Evolutionary conservation across 495 filamentous ascomycete genomes (phyloP).

Genomic region (Podospora pseudoanserina): DNA sequence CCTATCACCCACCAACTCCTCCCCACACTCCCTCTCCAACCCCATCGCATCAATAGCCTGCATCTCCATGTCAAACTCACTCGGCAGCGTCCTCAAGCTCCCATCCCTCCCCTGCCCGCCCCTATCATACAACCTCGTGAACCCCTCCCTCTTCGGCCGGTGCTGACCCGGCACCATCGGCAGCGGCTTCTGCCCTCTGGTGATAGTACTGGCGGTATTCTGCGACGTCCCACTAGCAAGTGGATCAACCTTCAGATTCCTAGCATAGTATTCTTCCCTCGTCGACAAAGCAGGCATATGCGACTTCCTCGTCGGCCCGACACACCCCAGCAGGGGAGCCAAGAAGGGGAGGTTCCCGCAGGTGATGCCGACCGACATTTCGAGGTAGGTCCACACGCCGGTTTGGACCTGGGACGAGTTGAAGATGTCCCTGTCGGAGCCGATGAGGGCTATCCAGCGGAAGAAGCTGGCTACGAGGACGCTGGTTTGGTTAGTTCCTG

Average conservation of each 20-base stretch:
- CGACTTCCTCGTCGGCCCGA: constrained; percentile 2
- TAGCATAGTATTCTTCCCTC: not conserved
- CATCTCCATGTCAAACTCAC: constrained; percentile 5
- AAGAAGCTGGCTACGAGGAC: constrained; percentile 15
- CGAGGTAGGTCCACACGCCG: constrained; percentile 22
- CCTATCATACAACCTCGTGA: constrained; percentile 8
- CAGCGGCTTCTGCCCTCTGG: not conserved
- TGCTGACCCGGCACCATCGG: not conserved
- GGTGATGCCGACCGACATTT: constrained; percentile 22
- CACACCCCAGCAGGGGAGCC: constrained; percentile 14
- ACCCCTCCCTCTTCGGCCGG: not conserved
- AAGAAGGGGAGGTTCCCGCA: constrained; percentile 24
- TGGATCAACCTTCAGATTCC: not conserved
- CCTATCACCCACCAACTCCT: not conserved
- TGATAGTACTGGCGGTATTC: not conserved
- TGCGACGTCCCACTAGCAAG: not conserved
- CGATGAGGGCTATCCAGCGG: constrained; percentile 15
- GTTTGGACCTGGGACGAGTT: constrained; percentile 15
- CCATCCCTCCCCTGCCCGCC: not conserved
- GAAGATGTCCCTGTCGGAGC: constrained; percentile 3
- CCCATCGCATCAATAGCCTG: constrained; percentile 4
- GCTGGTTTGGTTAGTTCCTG: constrained; percentile 8
- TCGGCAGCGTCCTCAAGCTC: not conserved
- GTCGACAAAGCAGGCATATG: not conserved
- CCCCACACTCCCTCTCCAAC: not conserved